Evolutionary conservation across 805 yeast species (phyloP).

Genomic region (Blastobotrys mokoenaii): DNA sequence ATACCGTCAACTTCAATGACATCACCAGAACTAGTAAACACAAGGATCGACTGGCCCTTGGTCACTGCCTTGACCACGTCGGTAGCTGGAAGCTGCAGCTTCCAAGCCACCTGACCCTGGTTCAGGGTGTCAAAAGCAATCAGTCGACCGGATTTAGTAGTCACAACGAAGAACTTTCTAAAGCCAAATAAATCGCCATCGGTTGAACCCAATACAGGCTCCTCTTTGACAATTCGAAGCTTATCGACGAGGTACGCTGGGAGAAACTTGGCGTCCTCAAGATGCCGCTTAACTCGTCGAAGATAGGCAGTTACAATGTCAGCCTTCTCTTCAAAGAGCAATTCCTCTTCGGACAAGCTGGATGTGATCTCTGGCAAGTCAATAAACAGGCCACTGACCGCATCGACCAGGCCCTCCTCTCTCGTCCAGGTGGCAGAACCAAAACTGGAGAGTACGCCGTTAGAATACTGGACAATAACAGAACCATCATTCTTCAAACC

Average conservation of each 20-base stretch:
- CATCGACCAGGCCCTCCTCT: slow-evolving; percentile 24
- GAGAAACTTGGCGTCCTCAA: slow-evolving; percentile 15
- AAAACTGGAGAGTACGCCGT: background rate
- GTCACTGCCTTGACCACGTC: slow-evolving; percentile 5
- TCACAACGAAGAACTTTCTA: slow-evolving; percentile 25
- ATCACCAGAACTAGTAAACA: slow-evolving; percentile 10
- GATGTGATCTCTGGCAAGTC: slow-evolving; percentile 20
- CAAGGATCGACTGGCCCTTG: slow-evolving; percentile 3
- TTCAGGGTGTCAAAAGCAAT: slow-evolving; percentile 24
- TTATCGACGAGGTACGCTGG: slow-evolving; percentile 2
- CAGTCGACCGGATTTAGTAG: slow-evolving; percentile 22
- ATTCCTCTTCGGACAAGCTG: slow-evolving; percentile 20
- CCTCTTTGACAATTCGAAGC: background rate
- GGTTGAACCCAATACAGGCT: slow-evolving; percentile 2
- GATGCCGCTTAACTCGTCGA: slow-evolving; percentile 22
- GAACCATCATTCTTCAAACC: slow-evolving; percentile 2
- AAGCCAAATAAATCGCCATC: slow-evolving; percentile 26
- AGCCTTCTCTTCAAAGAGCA: slow-evolving; percentile 23
- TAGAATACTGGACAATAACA: background rate
- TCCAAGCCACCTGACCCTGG: slow-evolving; percentile 22
- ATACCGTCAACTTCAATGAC: slow-evolving; percentile 14
- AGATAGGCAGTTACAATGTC: slow-evolving; percentile 22
- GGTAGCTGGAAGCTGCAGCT: slow-evolving; percentile 5
- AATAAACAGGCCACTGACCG: slow-evolving; percentile 18
- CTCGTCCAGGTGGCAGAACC: slow-evolving; percentile 18